Evolutionary conservation across 257 asterid genomes (phyloP).

Genomic region (Lycium ferocissimum): DNA sequence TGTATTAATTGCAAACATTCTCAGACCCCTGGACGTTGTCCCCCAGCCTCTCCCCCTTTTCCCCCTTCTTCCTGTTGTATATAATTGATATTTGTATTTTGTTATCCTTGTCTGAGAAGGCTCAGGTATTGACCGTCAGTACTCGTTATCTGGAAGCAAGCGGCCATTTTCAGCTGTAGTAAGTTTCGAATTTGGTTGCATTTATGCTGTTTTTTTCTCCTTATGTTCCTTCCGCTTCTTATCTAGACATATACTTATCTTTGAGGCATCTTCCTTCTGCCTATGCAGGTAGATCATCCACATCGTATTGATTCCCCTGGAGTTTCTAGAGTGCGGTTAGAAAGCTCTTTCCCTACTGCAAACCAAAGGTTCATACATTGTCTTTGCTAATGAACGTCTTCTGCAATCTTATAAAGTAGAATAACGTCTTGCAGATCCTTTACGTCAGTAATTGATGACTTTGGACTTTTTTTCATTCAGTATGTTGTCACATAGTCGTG

Average conservation of each 20-base stretch:
- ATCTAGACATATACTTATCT: constrained; percentile 1
- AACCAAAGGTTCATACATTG: constrained; percentile 50
- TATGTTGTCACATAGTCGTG: constrained; percentile 30
- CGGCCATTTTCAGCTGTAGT: constrained; percentile 56
- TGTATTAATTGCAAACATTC: neutral
- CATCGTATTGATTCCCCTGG: constrained; percentile 47
- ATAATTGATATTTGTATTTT: constrained; percentile 30
- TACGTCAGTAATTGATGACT: constrained; percentile 12
- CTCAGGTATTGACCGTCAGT: constrained; percentile 39
- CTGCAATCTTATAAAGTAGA: constrained; percentile 12
- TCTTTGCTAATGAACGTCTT: neutral
- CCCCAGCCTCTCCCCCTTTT: neutral
- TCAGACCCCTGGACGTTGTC: neutral
- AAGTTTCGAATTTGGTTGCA: constrained; percentile 26
- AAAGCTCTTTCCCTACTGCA: constrained; percentile 47
- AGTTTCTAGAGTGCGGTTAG: constrained; percentile 44
- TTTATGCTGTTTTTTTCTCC: neutral
- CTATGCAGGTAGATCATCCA: constrained; percentile 52
- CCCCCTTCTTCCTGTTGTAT: constrained; percentile 8
- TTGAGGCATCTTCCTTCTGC: constrained; percentile 22
- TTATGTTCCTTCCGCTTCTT: constrained; percentile 16
- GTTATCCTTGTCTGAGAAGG: constrained; percentile 40
- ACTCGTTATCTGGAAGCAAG: constrained; percentile 51
- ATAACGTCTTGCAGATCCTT: constrained; percentile 19
- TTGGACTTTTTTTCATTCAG: constrained; percentile 30